phyloP scores from a whole-genome alignment of 2,329 filamentous ascomycete genomes.

The Eutypa lata region DNA sequence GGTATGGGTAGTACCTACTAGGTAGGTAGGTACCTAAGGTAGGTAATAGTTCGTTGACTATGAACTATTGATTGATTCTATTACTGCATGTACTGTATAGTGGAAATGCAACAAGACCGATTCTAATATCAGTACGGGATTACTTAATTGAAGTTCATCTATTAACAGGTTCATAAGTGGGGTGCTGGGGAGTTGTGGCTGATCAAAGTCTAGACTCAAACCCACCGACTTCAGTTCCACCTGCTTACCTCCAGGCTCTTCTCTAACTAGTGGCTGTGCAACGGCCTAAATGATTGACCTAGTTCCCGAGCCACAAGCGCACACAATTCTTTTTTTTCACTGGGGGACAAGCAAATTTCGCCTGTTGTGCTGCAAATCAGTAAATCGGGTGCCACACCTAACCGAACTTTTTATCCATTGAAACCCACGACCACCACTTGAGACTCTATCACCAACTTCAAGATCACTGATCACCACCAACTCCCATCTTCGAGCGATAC shows the following conservation, averaged over 20 bases:
- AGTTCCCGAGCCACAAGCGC: background rate
- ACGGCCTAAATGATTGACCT: background rate
- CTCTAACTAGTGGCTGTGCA: background rate
- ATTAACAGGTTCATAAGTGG: too few species aligned
- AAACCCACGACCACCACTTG: background rate
- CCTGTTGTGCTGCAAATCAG: constrained; percentile 2
- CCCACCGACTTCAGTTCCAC: too few species aligned
- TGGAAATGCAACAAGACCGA: too few species aligned
- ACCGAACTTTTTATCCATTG: background rate
- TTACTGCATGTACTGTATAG: too few species aligned
- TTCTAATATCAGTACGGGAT: too few species aligned
- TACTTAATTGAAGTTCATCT: too few species aligned
- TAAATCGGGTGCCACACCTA: background rate
- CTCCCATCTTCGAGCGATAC: constrained; percentile 29
- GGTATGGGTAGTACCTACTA: too few species aligned
- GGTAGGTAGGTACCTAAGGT: too few species aligned
- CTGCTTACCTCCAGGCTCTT: background rate
- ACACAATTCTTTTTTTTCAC: background rate
- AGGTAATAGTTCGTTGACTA: too few species aligned
- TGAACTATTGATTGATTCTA: too few species aligned
- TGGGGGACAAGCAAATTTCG: background rate
- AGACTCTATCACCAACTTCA: constrained; percentile 20
- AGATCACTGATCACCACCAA: constrained; percentile 25
- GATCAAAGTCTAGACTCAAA: too few species aligned
- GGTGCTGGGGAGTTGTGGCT: too few species aligned